Evolutionary conservation across 495 filamentous ascomycete species (phyloP), one percentile per base, ranked within the genome.

Genomic region (Acidomyces sp.): DNA sequence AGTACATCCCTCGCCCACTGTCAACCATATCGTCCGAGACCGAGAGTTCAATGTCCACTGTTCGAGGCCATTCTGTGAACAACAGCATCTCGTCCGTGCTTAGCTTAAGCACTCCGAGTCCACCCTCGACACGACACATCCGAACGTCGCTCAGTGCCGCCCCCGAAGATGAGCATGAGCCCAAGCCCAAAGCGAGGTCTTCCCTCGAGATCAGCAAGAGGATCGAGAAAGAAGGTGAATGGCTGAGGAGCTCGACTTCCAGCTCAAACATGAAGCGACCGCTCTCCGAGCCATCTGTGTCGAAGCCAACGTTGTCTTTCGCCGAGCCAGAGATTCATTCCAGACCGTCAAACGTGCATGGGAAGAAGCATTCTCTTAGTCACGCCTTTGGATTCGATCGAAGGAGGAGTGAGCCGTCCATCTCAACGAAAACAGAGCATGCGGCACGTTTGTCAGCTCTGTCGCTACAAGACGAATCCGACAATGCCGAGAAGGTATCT

Each of bases 21-120:
- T 85, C 82, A 7, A 66, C 80, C 6, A 69, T 82, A 6, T 88
- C 82, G 1, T 78, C 74, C 6, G 80, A 85, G 43, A 78, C 79
- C 0, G 75, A 79, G 31, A 82, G 74, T 47, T 84, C 71, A 17
- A 56, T 72, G 29, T 62, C 65, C 19, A 78, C 71, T 3, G 61
- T 77, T 15, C 68, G 75, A 22, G 74, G 67, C 31, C 74, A 84
- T 50, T 77, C 72, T 12, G 65, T 78, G 19, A 71, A 72, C 7
- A 72, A 70, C 19, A 79, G 72, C 43, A 69, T 79, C 5, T 77
- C 73, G 0, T 78, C 78, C 2, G 57, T 81, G 30, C 59, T 74
- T 7, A 75, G 74, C 20, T 41, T 61, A 15, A 48, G 59, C 10
- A 37, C 54, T 12, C 39, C 61, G 1, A 64, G 56, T 34, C 59